Evolutionary conservation across 2,329 filamentous ascomycete species (phyloP).

Genomic region (Gremmenia infestans): DNA sequence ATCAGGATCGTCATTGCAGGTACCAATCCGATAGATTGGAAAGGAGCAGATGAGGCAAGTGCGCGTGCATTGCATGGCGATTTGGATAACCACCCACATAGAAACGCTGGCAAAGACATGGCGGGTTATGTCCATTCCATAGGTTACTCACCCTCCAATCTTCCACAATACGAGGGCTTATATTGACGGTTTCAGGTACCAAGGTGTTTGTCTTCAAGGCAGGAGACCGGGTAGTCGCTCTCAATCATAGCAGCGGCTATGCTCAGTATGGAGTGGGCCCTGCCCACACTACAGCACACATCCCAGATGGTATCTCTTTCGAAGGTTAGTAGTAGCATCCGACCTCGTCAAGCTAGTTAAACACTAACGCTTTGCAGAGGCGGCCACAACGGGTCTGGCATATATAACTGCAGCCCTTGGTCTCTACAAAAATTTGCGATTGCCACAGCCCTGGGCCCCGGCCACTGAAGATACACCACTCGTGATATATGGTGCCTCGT

Average conservation of each 20-base stretch:
- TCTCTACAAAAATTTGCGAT: constrained; percentile 41
- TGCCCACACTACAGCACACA: constrained; percentile 29
- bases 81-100: neutral
- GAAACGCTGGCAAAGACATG: neutral
- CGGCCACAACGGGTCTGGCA: constrained; percentile 50
- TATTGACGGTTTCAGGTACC: neutral
- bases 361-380: constrained; percentile 34
- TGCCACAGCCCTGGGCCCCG: constrained; percentile 43
- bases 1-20: constrained; percentile 1
- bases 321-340: constrained; percentile 10
- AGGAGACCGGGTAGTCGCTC: neutral
- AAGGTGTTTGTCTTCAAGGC: neutral
- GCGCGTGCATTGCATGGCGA: neutral
- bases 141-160: neutral
- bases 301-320: constrained; percentile 24
- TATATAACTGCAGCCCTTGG: constrained; percentile 49
- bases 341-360: neutral
- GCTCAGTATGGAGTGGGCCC: constrained; percentile 31
- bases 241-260: constrained; percentile 3
- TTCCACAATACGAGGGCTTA: neutral
- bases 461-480: constrained; percentile 18
- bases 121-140: neutral
- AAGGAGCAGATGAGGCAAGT: constrained; percentile 1
- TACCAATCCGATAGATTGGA: constrained; percentile 2
- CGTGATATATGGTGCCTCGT: constrained; percentile 46